Evolutionary conservation across 306 rosid genomes (phyloP).

Genomic region (Abrus precatorius): DNA sequence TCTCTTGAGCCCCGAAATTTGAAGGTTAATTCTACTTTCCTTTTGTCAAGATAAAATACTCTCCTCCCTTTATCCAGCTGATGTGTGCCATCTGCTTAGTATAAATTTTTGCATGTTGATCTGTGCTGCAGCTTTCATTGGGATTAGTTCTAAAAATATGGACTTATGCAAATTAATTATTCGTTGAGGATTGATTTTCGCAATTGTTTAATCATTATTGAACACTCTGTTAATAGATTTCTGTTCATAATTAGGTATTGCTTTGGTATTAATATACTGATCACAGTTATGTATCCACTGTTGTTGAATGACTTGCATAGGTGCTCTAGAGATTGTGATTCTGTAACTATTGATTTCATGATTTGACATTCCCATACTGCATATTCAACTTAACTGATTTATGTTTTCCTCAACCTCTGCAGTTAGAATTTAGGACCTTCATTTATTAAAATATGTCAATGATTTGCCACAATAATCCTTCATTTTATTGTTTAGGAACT

Average conservation of each 20-base stretch:
- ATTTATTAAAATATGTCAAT: constrained; percentile 24
- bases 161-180: neutral
- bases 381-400: constrained; percentile 24
- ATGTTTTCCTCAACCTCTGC: constrained; percentile 25
- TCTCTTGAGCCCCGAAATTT: constrained; percentile 96
- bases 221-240: constrained; percentile 31
- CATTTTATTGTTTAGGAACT: constrained; percentile 69
- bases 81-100: constrained; percentile 10
- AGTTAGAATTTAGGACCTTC: constrained; percentile 12
- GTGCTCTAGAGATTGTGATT: constrained; percentile 32
- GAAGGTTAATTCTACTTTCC: constrained; percentile 61
- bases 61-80: constrained; percentile 27
- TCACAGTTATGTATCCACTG: neutral
- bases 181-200: constrained; percentile 13
- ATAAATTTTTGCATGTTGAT: constrained; percentile 16
- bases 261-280: constrained; percentile 33
- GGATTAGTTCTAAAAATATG: constrained; percentile 26
- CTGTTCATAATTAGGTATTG: constrained; percentile 25
- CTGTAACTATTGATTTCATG: constrained; percentile 10
- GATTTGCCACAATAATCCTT: constrained; percentile 17
- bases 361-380: constrained; percentile 26
- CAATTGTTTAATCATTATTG: constrained; percentile 25
- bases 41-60: constrained; percentile 28
- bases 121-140: constrained; percentile 22
- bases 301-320: constrained; percentile 25